These are phyloP conservation scores for Clonostachys chloroleuca DNA, from an alignment of 2,329 filamentous ascomycete genomes.

Conservation along the genomic window DNA sequence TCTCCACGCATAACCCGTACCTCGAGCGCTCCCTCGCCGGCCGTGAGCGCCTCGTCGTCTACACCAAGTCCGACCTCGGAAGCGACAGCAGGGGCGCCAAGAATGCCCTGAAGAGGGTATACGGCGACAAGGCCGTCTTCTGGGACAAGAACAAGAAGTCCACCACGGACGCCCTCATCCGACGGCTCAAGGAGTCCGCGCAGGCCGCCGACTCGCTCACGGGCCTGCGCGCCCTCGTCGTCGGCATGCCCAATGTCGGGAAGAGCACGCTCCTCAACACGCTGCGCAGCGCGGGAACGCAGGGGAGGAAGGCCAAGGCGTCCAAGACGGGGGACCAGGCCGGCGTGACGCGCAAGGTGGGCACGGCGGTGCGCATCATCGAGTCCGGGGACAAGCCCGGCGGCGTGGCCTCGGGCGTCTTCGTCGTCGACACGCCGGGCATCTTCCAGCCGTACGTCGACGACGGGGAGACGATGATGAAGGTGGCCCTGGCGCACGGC, in stretches of 20 bases:
- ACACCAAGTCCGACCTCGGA: slow-evolving; percentile 84
- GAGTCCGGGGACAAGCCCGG: slow-evolving; percentile 28
- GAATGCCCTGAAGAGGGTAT: slow-evolving; percentile 21
- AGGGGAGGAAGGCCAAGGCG: slow-evolving; percentile 53
- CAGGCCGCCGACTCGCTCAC: slow-evolving; percentile 53
- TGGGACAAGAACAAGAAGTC: slow-evolving; percentile 30
- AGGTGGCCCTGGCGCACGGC: slow-evolving; percentile 84
- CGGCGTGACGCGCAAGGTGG: slow-evolving; percentile 83
- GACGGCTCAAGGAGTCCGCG: slow-evolving; percentile 23
- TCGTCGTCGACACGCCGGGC: slow-evolving; percentile 87
- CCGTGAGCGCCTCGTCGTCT: slow-evolving; percentile 75
- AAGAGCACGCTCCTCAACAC: slow-evolving; percentile 94
- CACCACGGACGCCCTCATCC: slow-evolving; percentile 32
- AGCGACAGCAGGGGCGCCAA: slow-evolving; percentile 19
- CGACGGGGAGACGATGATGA: slow-evolving; percentile 85
- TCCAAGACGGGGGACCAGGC: slow-evolving; percentile 82
- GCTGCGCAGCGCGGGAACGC: slow-evolving; percentile 62
- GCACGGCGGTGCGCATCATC: slow-evolving; percentile 75
- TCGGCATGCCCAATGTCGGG: slow-evolving; percentile 97
- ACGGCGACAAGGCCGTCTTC: slow-evolving; percentile 31
- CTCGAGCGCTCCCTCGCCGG: slow-evolving; percentile 76
- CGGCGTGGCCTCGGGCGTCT: slow-evolving; percentile 58
- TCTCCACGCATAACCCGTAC: slow-evolving; percentile 84
- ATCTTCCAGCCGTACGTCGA: slow-evolving; percentile 93
- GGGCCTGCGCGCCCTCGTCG: slow-evolving; percentile 79